These are phyloP conservation scores for Suillus fuscotomentosus DNA, from an alignment of 768 basidiomycete genomes.

Conservation along the genomic window DNA sequence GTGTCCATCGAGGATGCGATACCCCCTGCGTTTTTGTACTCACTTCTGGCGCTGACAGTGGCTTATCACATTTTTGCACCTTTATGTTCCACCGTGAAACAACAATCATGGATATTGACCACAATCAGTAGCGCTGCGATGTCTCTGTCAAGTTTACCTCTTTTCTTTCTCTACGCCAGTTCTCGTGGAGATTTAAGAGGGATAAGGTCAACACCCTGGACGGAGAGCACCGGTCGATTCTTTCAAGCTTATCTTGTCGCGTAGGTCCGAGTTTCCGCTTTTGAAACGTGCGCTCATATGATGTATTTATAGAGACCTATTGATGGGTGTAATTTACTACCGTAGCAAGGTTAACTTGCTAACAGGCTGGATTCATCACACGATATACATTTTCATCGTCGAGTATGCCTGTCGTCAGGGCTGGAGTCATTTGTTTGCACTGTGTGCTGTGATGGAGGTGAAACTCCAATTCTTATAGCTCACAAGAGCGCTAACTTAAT, in stretches of 20 bases:
- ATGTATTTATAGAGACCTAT: slow-evolving; percentile 37
- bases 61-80: slow-evolving; percentile 32
- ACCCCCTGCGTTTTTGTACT: slow-evolving; percentile 20
- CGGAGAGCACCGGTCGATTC: slow-evolving; percentile 31
- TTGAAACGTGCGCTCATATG: slow-evolving; percentile 1
- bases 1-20: background rate
- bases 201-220: slow-evolving; percentile 20
- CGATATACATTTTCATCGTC: slow-evolving; percentile 40
- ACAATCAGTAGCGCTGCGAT: slow-evolving; percentile 38
- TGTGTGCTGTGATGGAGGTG: slow-evolving; percentile 49
- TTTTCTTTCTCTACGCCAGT: slow-evolving; percentile 28
- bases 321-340: slow-evolving; percentile 46
- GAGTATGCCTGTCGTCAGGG: slow-evolving; percentile 34
- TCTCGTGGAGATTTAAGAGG: slow-evolving; percentile 26
- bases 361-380: slow-evolving; percentile 57
- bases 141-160: slow-evolving; percentile 42
- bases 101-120: slow-evolving; percentile 50
- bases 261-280: slow-evolving; percentile 21
- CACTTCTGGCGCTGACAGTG: slow-evolving; percentile 15
- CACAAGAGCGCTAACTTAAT: background rate
- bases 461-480: slow-evolving; percentile 11
- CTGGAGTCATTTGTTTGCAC: slow-evolving; percentile 43
- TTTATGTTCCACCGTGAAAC: slow-evolving; percentile 34
- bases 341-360: slow-evolving; percentile 44
- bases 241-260: slow-evolving; percentile 48